These are phyloP conservation scores for Alternaria brassicicola DNA, from an alignment of 2,329 filamentous ascomycete genomes.

Conservation along the genomic window DNA sequence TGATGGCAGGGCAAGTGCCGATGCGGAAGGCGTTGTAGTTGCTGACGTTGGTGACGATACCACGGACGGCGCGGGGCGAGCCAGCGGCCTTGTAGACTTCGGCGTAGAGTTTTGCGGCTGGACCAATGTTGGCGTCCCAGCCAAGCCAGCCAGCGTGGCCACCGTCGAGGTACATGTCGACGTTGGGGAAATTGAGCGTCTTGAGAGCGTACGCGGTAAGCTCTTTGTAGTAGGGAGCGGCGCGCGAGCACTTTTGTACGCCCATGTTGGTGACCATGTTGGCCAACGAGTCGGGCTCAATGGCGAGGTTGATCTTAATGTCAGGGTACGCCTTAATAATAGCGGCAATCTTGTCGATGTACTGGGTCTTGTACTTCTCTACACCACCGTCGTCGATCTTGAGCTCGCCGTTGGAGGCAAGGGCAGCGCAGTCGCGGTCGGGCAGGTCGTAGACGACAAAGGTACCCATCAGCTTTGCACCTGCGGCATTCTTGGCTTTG, in stretches of 20 bases:
- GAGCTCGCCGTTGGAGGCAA: slow-evolving; percentile 68
- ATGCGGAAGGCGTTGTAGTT: slow-evolving; percentile 65
- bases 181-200: slow-evolving; percentile 65
- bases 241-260: slow-evolving; percentile 61
- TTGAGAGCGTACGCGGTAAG: slow-evolving; percentile 63
- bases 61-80: slow-evolving; percentile 56
- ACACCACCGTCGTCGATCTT: slow-evolving; percentile 60
- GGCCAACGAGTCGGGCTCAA: slow-evolving; percentile 57
- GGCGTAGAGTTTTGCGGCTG: slow-evolving; percentile 57
- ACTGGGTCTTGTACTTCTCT: slow-evolving; percentile 57
- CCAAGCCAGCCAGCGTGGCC: slow-evolving; percentile 70
- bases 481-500: slow-evolving; percentile 54
- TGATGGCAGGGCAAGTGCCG: slow-evolving; percentile 53
- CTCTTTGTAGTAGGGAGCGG: slow-evolving; percentile 61
- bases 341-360: slow-evolving; percentile 61
- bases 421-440: slow-evolving; percentile 67
- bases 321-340: slow-evolving; percentile 62
- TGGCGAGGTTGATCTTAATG: slow-evolving; percentile 57
- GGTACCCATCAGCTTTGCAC: slow-evolving; percentile 56
- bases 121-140: slow-evolving; percentile 64
- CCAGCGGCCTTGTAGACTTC: slow-evolving; percentile 56
- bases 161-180: slow-evolving; percentile 68
- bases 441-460: slow-evolving; percentile 70
- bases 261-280: slow-evolving; percentile 67
- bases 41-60: slow-evolving; percentile 63